phyloP scores from a whole-genome alignment of 2,329 filamentous ascomycete genomes.

The Trichoderma harzianum region DNA sequence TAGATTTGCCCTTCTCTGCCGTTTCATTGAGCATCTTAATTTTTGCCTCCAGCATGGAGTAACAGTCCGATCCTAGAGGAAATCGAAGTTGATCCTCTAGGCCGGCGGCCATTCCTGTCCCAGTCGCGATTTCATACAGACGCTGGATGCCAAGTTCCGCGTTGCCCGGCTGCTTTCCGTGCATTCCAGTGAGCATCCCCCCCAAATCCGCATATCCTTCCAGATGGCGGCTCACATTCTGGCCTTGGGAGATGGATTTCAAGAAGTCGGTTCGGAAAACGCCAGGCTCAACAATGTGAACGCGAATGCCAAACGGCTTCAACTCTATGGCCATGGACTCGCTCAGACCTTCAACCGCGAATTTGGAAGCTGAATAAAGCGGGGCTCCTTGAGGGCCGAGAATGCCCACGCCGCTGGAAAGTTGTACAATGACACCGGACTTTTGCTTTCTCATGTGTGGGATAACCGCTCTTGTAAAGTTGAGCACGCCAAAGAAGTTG shows the following conservation, averaged over 20 bases:
- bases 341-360: constrained; percentile 37
- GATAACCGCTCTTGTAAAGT: constrained; percentile 46
- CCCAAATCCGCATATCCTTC: background rate
- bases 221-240: background rate
- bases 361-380: constrained; percentile 39
- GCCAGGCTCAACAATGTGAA: constrained; percentile 39
- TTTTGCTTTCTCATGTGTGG: constrained; percentile 32
- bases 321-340: constrained; percentile 36
- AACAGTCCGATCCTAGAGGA: background rate
- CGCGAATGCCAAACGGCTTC: constrained; percentile 35
- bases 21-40: background rate
- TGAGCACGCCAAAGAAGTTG: constrained; percentile 44
- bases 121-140: background rate
- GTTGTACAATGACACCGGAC: constrained; percentile 37
- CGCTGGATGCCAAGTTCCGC: background rate
- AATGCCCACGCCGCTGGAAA: constrained; percentile 38
- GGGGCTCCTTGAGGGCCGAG: constrained; percentile 32
- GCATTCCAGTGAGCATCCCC: background rate
- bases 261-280: constrained; percentile 1
- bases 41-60: background rate
- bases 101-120: background rate
- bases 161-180: background rate
- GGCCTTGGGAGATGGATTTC: background rate
- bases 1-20: background rate
- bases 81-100: constrained; percentile 3